Conservation (phyloP, 129 eudicot genomes). For the Lonicera japonica region DNA sequence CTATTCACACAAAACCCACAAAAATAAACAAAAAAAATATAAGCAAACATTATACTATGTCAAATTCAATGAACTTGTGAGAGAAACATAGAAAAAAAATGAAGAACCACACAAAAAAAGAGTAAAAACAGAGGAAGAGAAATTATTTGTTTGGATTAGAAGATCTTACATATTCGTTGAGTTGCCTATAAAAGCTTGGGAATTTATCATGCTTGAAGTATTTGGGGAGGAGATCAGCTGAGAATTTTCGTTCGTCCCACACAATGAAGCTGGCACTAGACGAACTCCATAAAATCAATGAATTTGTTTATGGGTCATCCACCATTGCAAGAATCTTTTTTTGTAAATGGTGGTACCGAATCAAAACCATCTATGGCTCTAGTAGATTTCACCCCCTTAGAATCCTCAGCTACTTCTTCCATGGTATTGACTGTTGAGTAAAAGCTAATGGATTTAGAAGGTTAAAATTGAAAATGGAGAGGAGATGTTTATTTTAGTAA, state of each 20-base stretch:
- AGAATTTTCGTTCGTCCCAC: slow-evolving; percentile 78
- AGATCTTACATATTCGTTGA: slow-evolving; percentile 73
- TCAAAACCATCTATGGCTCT: slow-evolving; percentile 65
- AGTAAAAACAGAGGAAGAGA: background rate
- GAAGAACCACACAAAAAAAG: background rate
- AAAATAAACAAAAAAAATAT: background rate
- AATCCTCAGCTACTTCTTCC: no score
- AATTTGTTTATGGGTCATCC: slow-evolving; percentile 69
- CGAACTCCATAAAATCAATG: slow-evolving; percentile 65
- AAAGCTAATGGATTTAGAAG: no score
- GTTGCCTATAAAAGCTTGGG: slow-evolving; percentile 84
- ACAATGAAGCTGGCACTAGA: slow-evolving; percentile 53
- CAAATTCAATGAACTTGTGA: background rate
- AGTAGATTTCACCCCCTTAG: background rate
- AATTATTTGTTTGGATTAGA: background rate
- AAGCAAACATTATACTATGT: background rate
- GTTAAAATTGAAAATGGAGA: no score
- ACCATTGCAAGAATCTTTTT: slow-evolving; percentile 83
- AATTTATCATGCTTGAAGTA: slow-evolving; percentile 83
- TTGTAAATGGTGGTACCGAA: slow-evolving; percentile 69
- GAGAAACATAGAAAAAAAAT: background rate
- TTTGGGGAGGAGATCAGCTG: slow-evolving; percentile 58
- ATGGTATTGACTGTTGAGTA: no score
- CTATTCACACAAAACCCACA: background rate
- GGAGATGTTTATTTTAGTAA: no score